Base-by-base conservation (phyloP, 2,329 filamentous ascomycete species). In the Pestalotiopsis sp. region DNA sequence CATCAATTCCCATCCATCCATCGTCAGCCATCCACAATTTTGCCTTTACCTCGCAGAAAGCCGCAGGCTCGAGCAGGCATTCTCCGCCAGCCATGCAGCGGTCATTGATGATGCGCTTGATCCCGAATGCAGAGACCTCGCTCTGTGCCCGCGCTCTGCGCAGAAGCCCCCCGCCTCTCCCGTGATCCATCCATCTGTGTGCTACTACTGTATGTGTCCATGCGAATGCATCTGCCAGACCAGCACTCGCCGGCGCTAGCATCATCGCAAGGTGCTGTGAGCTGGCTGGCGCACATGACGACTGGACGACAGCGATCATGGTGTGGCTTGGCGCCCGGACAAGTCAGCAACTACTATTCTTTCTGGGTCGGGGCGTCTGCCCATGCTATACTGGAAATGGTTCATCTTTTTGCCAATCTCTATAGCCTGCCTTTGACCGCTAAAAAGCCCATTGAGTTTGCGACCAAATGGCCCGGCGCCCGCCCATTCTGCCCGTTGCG, bases 211-310 rank as follows among this genome's bases (percentile, higher is more conserved):
- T 62, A 62, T 62, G 27, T 20, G 59, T 38, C 59, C 20, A 62
- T 62, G 59, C 59, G 31, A 36, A 62, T 62, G 12, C 27, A 36
- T 9, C 17, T 36, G 31, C n/a, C 59, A 62, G 31, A 36, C 36
- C n/a, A 62, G n/a, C 13, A 62, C 59, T 61, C 58, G 58, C 56
- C 20, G 56, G 56, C 56, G 41, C 41, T 52, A 52, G 45, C 17
- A 52, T 52, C 17, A 52, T 52, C 17, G 20, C 45, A 52, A 52
- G 45, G 45, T 52, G 17, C 45, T 52, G 17, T n/a, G 17, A 52
- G 45, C 17, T n/a, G 7, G 23, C 27, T 59, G 57, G 57, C 23
- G 57, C 25, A 9, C 17, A 59, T 27, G 20, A 59, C 57, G 57
- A 59, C 27, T 27, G 57, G 27, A 27, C 27, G 23, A 27, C 20